A percentile compares a stretch with the other conserved stretches of the same genome.
These are phyloP conservation scores for Taphrina communis DNA, from an alignment of 1,139 yeast species.

Conservation along the genomic window DNA sequence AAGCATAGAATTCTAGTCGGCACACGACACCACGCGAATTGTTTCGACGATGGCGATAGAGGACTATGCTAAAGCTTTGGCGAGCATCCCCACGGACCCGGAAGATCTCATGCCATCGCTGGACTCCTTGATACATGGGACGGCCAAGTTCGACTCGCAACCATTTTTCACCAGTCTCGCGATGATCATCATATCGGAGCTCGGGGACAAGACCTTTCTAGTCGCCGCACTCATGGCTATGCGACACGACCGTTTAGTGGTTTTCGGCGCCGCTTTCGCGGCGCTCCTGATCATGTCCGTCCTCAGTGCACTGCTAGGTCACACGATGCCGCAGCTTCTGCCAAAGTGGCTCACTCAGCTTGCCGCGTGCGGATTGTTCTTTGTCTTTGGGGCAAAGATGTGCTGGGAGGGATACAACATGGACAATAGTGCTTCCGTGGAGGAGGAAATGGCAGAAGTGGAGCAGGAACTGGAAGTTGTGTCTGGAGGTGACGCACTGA, in stretches of 20 bases:
- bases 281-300: constrained; percentile 90
- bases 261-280: constrained; percentile 84
- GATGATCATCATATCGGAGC: constrained; percentile 91
- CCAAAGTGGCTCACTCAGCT: constrained; percentile 81
- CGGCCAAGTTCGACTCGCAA: constrained; percentile 20
- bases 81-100: constrained; percentile 16
- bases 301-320: constrained; percentile 88
- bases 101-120: constrained; percentile 20
- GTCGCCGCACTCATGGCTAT: constrained; percentile 98
- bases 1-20: too few species aligned
- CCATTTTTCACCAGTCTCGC: constrained; percentile 38
- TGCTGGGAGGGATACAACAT: constrained; percentile 79
- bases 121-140: constrained; percentile 1
- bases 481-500: constrained; percentile 47
- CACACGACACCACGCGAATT: too few species aligned
- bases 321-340: constrained; percentile 80
- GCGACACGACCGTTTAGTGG: constrained; percentile 82
- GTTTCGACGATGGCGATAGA: background rate
- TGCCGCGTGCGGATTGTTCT: constrained; percentile 77
- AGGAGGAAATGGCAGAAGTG: constrained; percentile 88
- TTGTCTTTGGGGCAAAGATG: constrained; percentile 81
- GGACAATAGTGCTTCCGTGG: constrained; percentile 88
- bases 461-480: constrained; percentile 86
- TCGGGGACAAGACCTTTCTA: constrained; percentile 95
- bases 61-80: constrained; percentile 13